Percentiles rank a stretch among this genome's conserved stretches.
Conservation (phyloP, 2,329 filamentous ascomycete genomes). For the Helotiales sp. region DNA sequence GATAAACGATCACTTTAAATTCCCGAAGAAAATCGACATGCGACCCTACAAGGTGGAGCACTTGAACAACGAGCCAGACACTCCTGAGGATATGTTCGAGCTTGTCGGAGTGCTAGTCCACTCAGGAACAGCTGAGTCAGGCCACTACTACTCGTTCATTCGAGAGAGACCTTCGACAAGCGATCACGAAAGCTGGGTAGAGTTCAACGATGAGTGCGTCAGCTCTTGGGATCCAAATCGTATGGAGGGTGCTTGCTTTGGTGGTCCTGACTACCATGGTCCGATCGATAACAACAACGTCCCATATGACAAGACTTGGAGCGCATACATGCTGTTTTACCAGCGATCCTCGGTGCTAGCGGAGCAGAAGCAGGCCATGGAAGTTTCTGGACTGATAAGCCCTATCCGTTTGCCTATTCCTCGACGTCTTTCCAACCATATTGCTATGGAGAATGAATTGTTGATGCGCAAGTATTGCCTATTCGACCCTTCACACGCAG, state of each 20-base stretch:
- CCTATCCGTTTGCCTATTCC: constrained; percentile 55
- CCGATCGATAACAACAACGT: constrained; percentile 53
- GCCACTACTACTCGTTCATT: constrained; percentile 97
- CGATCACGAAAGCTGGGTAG: constrained; percentile 69
- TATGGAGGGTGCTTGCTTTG: constrained; percentile 80
- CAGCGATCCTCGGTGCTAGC: constrained; percentile 74
- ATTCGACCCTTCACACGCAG: constrained; percentile 72
- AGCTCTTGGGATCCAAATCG: constrained; percentile 73
- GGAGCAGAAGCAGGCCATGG: constrained; percentile 55
- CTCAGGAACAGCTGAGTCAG: constrained; percentile 88
- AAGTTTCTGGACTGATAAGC: constrained; percentile 43
- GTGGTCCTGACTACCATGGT: constrained; percentile 65
- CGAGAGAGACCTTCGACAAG: constrained; percentile 71
- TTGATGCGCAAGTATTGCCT: constrained; percentile 79
- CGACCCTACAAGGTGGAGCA: constrained; percentile 87
- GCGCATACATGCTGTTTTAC: constrained; percentile 98
- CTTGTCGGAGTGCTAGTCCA: constrained; percentile 95
- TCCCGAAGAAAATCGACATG: constrained; percentile 84
- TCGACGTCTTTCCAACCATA: constrained; percentile 57
- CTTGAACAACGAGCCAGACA: constrained; percentile 66
- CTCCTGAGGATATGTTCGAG: constrained; percentile 79
- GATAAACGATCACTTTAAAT: constrained; percentile 94
- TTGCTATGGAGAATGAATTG: constrained; percentile 73
- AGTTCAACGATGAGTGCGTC: constrained; percentile 93
- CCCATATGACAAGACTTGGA: constrained; percentile 72